Evolutionary conservation across 345 rosid genomes (phyloP).

Genomic region (Populus euphratica): DNA sequence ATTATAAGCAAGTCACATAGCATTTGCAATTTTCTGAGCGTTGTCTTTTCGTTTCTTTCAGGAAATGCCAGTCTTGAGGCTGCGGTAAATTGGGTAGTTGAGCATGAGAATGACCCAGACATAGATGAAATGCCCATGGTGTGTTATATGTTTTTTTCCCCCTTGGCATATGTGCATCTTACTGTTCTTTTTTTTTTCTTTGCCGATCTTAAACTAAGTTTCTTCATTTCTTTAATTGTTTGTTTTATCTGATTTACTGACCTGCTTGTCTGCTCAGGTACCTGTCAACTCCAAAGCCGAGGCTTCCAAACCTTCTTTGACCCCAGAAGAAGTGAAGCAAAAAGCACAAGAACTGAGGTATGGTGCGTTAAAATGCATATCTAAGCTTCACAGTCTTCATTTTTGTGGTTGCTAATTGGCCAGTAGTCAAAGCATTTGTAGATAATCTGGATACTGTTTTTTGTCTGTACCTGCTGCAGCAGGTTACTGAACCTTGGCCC

Average conservation of each 20-base stretch:
- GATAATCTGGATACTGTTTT: background rate
- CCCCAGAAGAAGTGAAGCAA: slow-evolving; percentile 80
- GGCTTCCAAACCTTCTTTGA: slow-evolving; percentile 69
- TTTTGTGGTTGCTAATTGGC: background rate
- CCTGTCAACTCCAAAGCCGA: slow-evolving; percentile 59
- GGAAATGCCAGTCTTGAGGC: slow-evolving; percentile 85
- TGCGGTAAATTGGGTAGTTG: slow-evolving; percentile 95
- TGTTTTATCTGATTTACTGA: slow-evolving; percentile 1
- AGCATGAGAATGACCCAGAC: slow-evolving; percentile 90
- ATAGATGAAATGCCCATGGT: slow-evolving; percentile 92
- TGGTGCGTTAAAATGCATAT: slow-evolving; percentile 3
- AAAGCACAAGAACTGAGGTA: slow-evolving; percentile 94
- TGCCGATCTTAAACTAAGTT: background rate
- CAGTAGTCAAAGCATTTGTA: background rate
- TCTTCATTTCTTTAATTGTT: background rate
- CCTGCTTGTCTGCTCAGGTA: slow-evolving; percentile 41
- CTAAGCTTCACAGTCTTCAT: background rate
- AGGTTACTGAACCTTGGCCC: background rate
- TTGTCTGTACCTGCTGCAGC: background rate
- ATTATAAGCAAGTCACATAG: background rate
- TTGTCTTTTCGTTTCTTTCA: slow-evolving; percentile 28
- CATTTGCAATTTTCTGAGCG: slow-evolving; percentile 6
- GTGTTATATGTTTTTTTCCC: slow-evolving; percentile 15
- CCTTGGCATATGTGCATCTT: background rate
- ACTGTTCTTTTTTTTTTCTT: background rate